These are phyloP conservation scores for Colletotrichum magnum DNA, from an alignment of 2,329 filamentous ascomycete genomes.

Conservation along the genomic window DNA sequence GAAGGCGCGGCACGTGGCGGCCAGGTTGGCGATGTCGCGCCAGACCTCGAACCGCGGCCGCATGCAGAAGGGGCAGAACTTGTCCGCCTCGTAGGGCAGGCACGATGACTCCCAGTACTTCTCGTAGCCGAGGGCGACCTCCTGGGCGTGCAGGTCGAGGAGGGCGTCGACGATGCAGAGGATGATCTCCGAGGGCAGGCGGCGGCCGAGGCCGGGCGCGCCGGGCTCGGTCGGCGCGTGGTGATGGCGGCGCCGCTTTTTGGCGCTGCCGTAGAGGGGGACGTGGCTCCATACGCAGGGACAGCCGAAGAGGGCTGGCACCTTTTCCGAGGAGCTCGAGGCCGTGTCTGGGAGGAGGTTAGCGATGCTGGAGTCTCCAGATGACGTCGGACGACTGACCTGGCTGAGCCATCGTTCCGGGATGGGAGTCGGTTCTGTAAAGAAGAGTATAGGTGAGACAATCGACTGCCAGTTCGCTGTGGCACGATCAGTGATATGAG, in stretches of 20 bases:
- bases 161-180: constrained; percentile 38
- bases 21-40: constrained; percentile 36
- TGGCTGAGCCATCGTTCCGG: constrained; percentile 10
- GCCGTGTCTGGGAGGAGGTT: constrained; percentile 5
- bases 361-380: not conserved
- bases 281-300: constrained; percentile 38
- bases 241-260: constrained; percentile 5
- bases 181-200: constrained; percentile 35
- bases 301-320: constrained; percentile 32
- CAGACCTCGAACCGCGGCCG: constrained; percentile 38
- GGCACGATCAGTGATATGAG: not conserved
- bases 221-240: constrained; percentile 19
- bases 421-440: not conserved
- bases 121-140: constrained; percentile 32
- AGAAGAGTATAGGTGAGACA: not conserved
- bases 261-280: constrained; percentile 35
- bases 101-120: constrained; percentile 40
- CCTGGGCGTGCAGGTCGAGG: constrained; percentile 31
- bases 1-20: constrained; percentile 29
- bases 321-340: constrained; percentile 24
- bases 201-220: constrained; percentile 19
- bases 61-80: constrained; percentile 38
- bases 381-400: not conserved
- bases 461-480: not conserved
- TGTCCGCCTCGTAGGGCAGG: constrained; percentile 33